Evolutionary conservation across 345 rosid genomes (phyloP), one percentile per base, ranked within the genome.

Genomic region (Aquilaria malaccensis): DNA sequence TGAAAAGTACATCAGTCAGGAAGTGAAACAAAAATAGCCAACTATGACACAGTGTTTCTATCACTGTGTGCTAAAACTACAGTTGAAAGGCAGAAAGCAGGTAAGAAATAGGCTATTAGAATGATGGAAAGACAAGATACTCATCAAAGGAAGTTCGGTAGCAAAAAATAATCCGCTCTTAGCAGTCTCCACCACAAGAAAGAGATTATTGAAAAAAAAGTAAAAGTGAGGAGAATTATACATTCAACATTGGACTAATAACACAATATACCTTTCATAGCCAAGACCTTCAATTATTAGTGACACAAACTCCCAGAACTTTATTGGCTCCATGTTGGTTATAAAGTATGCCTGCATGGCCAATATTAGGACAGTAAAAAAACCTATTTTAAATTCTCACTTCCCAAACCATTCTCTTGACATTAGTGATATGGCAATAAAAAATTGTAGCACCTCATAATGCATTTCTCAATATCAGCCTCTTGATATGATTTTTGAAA

Each of bases 301-400:
- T 33, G 95, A 87, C 43, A 85, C 71, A 73, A 89, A 92, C 70
- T 87, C 98, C 96, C 98, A 92, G 69, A 93, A 93, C 74, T 82
- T 87, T 61, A 89, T 82, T 45, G 91, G 85, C 77, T 93, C 96
- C 91, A 77, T 85, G 70, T 93, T 93, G 69, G 96, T 89, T 67
- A 89, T 77, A 75, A 93, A 93, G 79, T 89, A 93, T 59, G 96
- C 91, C 97, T 92, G 85, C 76, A 76, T 47, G 67, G 57, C 55
- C 70, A 62, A 52, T 50, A 46, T 15, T 12, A 12, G 48, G 50
- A 48, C 33, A 55, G 46, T 4, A 43, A 56, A 58, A 45, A 32
- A 50, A 46, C 33, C 15, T 47, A 30, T 13, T 61, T 66, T 51
- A 70, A 50, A 9, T 41, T 57, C 49, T 61, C n/a, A 61, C 41